Conservation (phyloP, 495 filamentous ascomycete genomes). For the Annulohypoxylon moriforme region DNA sequence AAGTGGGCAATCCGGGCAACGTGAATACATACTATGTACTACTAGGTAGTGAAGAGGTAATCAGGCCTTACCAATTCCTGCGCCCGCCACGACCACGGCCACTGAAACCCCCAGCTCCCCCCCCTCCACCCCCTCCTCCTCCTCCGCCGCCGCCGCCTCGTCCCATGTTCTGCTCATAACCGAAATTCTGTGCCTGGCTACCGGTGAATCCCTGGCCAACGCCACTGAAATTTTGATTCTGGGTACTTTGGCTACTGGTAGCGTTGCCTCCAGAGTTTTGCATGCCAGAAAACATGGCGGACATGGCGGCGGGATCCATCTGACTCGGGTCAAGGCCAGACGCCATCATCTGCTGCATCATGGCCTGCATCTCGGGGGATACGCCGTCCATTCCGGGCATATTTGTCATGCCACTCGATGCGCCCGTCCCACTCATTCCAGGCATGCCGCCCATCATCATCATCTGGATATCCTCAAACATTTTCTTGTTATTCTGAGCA, state of each 20-base stretch:
- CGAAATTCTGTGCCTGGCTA: constrained; percentile 65
- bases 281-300: constrained; percentile 64
- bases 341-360: constrained; percentile 85
- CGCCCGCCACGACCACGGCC: constrained; percentile 57
- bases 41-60: background rate
- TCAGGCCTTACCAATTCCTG: constrained; percentile 46
- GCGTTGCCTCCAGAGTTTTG: constrained; percentile 53
- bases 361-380: constrained; percentile 81
- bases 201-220: constrained; percentile 60
- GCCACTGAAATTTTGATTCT: constrained; percentile 59
- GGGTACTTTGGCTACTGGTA: constrained; percentile 53
- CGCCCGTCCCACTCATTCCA: constrained; percentile 59
- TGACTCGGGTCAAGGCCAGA: constrained; percentile 83
- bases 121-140: constrained; percentile 51
- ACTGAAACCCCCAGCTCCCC: constrained; percentile 58
- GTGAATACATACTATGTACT: background rate
- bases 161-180: constrained; percentile 66
- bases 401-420: constrained; percentile 67
- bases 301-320: constrained; percentile 71
- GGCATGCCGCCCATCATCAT: constrained; percentile 85
- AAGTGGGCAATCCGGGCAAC: background rate
- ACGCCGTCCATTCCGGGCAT: constrained; percentile 79
- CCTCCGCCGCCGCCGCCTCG: constrained; percentile 55
- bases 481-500: constrained; percentile 79
- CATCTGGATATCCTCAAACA: constrained; percentile 88